Evolutionary conservation across 441 rosid genomes (phyloP).

Genomic region (Euphorbia schlechtendalii): DNA sequence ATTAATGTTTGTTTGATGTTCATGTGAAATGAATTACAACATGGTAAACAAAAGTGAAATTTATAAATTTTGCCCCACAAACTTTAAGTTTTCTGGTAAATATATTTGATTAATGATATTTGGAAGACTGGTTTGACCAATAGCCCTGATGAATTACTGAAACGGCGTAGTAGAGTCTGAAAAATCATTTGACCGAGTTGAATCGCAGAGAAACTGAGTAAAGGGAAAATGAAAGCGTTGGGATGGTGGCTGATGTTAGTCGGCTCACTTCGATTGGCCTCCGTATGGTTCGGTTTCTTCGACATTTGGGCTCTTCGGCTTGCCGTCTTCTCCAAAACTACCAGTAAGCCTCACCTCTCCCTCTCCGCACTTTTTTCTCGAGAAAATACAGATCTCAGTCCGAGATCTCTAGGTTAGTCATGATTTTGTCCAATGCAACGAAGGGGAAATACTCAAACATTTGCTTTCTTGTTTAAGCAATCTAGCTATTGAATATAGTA

Average conservation of each 20-base stretch:
- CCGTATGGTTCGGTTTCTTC: constrained; percentile 83
- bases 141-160: too few relatives aligned
- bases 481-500: neutral
- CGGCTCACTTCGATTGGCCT: constrained; percentile 65
- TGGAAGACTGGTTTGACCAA: too few relatives aligned
- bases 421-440: constrained; percentile 1
- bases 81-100: too few relatives aligned
- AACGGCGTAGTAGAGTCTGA: too few relatives aligned
- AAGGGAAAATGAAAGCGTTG: constrained; percentile 50
- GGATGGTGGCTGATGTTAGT: constrained; percentile 83
- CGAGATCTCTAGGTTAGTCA: constrained; percentile 1
- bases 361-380: neutral
- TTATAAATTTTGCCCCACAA: too few relatives aligned
- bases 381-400: neutral
- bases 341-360: constrained; percentile 30
- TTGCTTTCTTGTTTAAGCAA: neutral
- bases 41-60: too few relatives aligned
- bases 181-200: too few relatives aligned
- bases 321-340: constrained; percentile 66
- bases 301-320: constrained; percentile 68
- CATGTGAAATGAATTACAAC: too few relatives aligned
- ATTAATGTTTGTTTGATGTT: too few relatives aligned
- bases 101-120: too few relatives aligned
- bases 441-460: neutral
- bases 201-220: neutral